Evolutionary conservation across 495 filamentous ascomycete species (phyloP), one percentile per base, ranked within the genome.

Genomic region (Penicillium riverlandense): DNA sequence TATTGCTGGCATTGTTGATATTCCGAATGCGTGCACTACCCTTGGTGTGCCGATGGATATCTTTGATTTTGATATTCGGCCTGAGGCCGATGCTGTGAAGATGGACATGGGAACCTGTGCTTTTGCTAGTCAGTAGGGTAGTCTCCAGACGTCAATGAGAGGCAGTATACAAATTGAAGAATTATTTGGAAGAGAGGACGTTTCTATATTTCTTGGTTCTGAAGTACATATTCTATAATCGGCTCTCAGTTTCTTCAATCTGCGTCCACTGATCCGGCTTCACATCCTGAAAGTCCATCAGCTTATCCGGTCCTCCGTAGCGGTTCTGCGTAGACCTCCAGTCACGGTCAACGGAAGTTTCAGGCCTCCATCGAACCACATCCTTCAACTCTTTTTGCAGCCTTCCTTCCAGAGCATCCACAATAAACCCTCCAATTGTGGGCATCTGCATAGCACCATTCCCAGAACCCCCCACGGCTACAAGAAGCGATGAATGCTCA

Each of bases 41-140:
- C 67, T 96, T 43, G 87, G 89, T 0, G 62, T 97, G 33, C 90
- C 90, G 10, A 89, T 94, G 73, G 90, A 97, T 70, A 96, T 97
- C 41, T 96, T 96, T 53, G 88, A 92, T 58, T 94, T 97, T 61
- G 90, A 96, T 62, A 90, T 96, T 48, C 77, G 80, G 41, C 88
- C 90, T 0, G 70, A 75, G 30, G 77, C 77, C 0, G 71, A 74
- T 10, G 78, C 72, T 16, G 72, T 80, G 58, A 77, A 75, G 66
- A 54, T 71, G 48, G 86, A 94, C 55, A 83, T 92, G 78, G 88
- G 87, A 0, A 66, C 55, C 35, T 95, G 88, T 62, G 88, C 87
- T 13, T 86, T 85, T 61, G 77, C 83, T 45, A 84, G 67, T 44
- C 58, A 63, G 32, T 73, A 62, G 38, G 35, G 11, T 10, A 34